Evolutionary conservation across 148 eudicot species (phyloP), one percentile per base, ranked within the genome.

Genomic region (Chenopodium suecicum): DNA sequence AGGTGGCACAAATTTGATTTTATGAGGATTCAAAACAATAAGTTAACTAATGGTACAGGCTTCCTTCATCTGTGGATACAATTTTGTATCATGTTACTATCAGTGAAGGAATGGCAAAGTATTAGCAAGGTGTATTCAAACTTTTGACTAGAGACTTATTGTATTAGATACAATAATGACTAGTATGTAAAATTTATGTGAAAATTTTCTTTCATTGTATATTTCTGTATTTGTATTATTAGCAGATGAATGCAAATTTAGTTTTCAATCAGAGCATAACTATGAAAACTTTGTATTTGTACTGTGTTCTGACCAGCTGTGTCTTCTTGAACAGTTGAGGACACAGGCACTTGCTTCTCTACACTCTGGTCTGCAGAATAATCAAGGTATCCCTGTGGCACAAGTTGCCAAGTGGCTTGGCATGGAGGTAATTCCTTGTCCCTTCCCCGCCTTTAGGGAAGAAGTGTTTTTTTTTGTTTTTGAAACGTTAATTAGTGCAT

Each of bases 291-390:
- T 73, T 74, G 6, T 52, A 63, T 20, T 14, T 77, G 31, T 34
- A 17, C 23, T 75, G 73, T 75, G 69, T 11, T 64, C 73, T 81
- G 44, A 62, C 66, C 68, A 80, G 75, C 44, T 79, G n/a, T 83
- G 79, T 72, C 83, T 79, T 79, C 44, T 70, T 74, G 58, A 56
- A 81, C 97, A 94, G 98, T 83, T 96, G 86, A 90, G 98, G 67
- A 92, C 95, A 82, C 99, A 89, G 81, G 99, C 99, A 47, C 95
- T 96, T 80, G 98, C 97, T 84, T 88, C 97, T 65, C 85, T 96
- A 68, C 98, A 96, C 83, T 83, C 89, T 85, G 98, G 98, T 84
- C 87, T 96, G 82, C 99, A 89, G 84, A 86, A 80, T 85, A 90
- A 87, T 85, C 99, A 96, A 91, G 99, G 98, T 77, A 82, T 96